phyloP scores from a whole-genome alignment of 106 monocot species.

The Amphibolis antarctica region DNA sequence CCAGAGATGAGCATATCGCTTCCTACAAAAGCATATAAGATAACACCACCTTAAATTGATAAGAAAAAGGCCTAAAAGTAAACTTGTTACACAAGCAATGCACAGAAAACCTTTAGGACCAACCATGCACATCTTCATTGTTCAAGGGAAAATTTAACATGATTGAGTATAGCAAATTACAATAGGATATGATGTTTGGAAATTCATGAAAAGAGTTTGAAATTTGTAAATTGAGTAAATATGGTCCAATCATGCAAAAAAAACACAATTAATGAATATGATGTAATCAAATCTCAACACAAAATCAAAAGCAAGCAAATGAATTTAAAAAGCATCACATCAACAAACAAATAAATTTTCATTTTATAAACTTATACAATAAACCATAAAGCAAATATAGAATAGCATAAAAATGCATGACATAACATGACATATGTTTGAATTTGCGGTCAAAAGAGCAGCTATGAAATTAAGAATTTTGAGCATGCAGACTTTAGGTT shows the following conservation, averaged over 20 bases:
- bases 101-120: background rate
- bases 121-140: too few relatives aligned
- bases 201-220: background rate
- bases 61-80: background rate
- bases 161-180: too few relatives aligned
- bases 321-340: too few relatives aligned
- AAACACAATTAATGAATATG: background rate
- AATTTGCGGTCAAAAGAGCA: too few relatives aligned
- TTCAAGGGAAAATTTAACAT: too few relatives aligned
- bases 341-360: too few relatives aligned
- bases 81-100: background rate
- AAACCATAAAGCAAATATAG: too few relatives aligned
- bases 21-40: slow-evolving; percentile 33
- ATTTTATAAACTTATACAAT: too few relatives aligned
- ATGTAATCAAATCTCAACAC: too few relatives aligned
- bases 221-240: background rate
- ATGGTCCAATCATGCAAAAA: background rate
- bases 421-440: background rate
- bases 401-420: background rate
- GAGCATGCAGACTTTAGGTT: background rate
- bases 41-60: background rate
- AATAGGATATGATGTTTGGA: background rate
- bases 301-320: too few relatives aligned
- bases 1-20: slow-evolving; percentile 90
- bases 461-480: too few relatives aligned